phyloP scores from a whole-genome alignment of 768 basidiomycete genomes.

The Boletus tomentosulus region DNA sequence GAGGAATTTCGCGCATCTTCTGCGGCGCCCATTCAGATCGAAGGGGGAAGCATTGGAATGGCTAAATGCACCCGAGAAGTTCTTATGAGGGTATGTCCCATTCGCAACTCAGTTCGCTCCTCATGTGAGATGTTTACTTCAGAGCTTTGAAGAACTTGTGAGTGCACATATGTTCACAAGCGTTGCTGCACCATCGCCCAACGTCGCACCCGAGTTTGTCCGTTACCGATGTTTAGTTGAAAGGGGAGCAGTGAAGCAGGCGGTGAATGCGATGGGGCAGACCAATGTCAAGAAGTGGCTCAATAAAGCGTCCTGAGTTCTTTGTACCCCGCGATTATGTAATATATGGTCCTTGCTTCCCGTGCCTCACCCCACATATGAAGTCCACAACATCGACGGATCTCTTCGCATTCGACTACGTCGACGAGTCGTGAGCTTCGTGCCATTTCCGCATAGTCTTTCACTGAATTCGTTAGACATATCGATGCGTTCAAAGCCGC shows the following conservation, averaged over 20 bases:
- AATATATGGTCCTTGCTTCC: slow-evolving; percentile 9
- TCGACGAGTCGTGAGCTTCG: slow-evolving; percentile 63
- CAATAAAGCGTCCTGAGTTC: slow-evolving; percentile 40
- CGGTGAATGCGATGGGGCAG: slow-evolving; percentile 62
- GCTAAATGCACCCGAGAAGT: slow-evolving; percentile 60
- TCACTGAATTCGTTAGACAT: slow-evolving; percentile 39
- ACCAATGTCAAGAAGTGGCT: slow-evolving; percentile 78
- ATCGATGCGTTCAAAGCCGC: slow-evolving; percentile 79
- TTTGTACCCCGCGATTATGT: slow-evolving; percentile 20
- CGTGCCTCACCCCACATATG: slow-evolving; percentile 7
- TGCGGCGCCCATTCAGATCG: slow-evolving; percentile 70
- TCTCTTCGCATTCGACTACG: slow-evolving; percentile 50
- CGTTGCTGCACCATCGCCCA: slow-evolving; percentile 44
- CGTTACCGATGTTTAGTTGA: slow-evolving; percentile 68
- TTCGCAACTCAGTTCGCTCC: neutral
- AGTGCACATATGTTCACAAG: slow-evolving; percentile 52
- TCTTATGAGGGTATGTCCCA: slow-evolving; percentile 55
- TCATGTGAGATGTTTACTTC: slow-evolving; percentile 1
- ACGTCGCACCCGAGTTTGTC: slow-evolving; percentile 62
- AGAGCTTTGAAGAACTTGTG: slow-evolving; percentile 79
- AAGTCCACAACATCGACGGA: slow-evolving; percentile 6
- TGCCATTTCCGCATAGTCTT: neutral
- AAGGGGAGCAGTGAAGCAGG: slow-evolving; percentile 61
- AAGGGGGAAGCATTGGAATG: slow-evolving; percentile 75
- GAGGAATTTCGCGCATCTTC: slow-evolving; percentile 68